phyloP scores from a whole-genome alignment of 345 rosid genomes.

The Gossypium longicalyx region DNA sequence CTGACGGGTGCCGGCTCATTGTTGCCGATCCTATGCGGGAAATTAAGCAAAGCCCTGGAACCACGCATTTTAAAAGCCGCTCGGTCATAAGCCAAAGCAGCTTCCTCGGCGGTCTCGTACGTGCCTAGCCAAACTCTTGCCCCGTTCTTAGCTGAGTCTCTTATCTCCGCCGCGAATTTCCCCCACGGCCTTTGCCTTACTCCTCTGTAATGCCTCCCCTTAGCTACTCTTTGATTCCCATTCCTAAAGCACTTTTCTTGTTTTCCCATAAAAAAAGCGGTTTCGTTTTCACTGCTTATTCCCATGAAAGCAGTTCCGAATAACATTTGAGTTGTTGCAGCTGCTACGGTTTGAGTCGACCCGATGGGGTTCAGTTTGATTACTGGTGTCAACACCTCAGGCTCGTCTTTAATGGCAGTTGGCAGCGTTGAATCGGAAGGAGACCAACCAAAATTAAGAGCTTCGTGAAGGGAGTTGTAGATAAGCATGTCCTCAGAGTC shows the following conservation, averaged over 20 bases:
- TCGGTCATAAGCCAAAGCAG: slow-evolving; percentile 69
- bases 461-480: slow-evolving; percentile 51
- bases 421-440: slow-evolving; percentile 26
- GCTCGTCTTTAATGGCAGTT: slow-evolving; percentile 16
- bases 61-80: slow-evolving; percentile 67
- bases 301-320: background rate
- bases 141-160: slow-evolving; percentile 66
- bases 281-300: background rate
- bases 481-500: slow-evolving; percentile 60
- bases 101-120: slow-evolving; percentile 64
- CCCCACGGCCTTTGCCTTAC: slow-evolving; percentile 83
- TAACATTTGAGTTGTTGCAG: background rate
- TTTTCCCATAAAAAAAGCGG: background rate
- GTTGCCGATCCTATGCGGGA: slow-evolving; percentile 52
- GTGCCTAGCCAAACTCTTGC: slow-evolving; percentile 76
- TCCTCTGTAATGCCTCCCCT: slow-evolving; percentile 60
- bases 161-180: slow-evolving; percentile 74
- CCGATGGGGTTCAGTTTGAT: background rate
- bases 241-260: background rate
- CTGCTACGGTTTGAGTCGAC: slow-evolving; percentile 1
- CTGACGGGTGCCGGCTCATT: slow-evolving; percentile 66
- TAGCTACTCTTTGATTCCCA: background rate
- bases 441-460: slow-evolving; percentile 49
- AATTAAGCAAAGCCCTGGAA: slow-evolving; percentile 59
- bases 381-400: slow-evolving; percentile 9